A percentile compares a stretch with the other conserved stretches of the same genome.
Evolutionary conservation across 176 grass and related monocot species (phyloP).

Genomic region (Triticum timopheevii): DNA sequence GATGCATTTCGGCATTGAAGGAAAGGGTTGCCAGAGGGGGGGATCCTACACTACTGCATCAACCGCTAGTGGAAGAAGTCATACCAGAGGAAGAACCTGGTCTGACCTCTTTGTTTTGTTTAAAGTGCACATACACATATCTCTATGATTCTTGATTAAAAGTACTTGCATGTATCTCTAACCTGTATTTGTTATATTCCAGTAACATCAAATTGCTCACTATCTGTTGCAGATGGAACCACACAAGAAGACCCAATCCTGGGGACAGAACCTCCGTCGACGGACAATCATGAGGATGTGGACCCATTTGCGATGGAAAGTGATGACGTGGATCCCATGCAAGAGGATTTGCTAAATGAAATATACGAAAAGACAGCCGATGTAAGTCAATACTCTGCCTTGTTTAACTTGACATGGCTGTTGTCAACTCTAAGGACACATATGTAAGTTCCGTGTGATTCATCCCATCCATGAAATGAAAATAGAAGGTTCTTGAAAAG

Average conservation of each 20-base stretch:
- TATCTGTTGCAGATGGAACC: constrained; percentile 43
- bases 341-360: constrained; percentile 77
- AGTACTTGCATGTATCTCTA: constrained; percentile 12
- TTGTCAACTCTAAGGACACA: neutral
- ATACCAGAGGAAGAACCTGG: constrained; percentile 45
- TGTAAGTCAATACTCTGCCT: constrained; percentile 40
- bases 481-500: neutral
- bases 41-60: constrained; percentile 75
- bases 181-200: neutral
- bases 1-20: constrained; percentile 73
- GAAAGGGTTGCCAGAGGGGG: constrained; percentile 73
- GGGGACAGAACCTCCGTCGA: constrained; percentile 5
- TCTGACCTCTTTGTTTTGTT: constrained; percentile 14
- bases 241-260: constrained; percentile 29
- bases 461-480: neutral
- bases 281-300: constrained; percentile 33
- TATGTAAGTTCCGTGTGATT: neutral
- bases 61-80: constrained; percentile 48
- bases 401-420: neutral
- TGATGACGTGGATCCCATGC: constrained; percentile 38
- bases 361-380: constrained; percentile 55
- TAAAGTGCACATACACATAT: neutral
- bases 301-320: constrained; percentile 42
- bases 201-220: neutral
- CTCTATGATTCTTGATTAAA: neutral